These are phyloP conservation scores for Penicillium macrosclerotiorum DNA, from an alignment of 495 filamentous ascomycete genomes.

Conservation along the genomic window DNA sequence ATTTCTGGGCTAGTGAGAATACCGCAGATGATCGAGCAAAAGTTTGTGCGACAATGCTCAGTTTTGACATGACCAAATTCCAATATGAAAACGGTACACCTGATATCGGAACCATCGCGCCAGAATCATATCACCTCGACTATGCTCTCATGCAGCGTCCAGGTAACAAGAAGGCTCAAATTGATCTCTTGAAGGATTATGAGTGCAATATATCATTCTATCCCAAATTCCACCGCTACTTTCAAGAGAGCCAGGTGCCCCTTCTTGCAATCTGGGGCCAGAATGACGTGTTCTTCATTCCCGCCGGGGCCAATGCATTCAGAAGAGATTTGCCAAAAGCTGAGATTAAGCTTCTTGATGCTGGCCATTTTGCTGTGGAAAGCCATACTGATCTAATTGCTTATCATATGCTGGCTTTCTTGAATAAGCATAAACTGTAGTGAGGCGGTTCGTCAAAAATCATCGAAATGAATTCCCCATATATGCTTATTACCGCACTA, in stretches of 20 bases:
- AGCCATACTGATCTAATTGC: constrained; percentile 51
- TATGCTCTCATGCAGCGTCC: constrained; percentile 46
- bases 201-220: constrained; percentile 54
- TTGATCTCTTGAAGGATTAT: constrained; percentile 60
- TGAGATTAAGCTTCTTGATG: constrained; percentile 54
- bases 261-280: constrained; percentile 62
- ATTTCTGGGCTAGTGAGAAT: constrained; percentile 47
- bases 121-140: constrained; percentile 52
- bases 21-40: constrained; percentile 31
- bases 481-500: too few relatives aligned
- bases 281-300: constrained; percentile 57
- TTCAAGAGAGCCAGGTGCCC: constrained; percentile 52
- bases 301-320: constrained; percentile 59
- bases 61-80: constrained; percentile 46
- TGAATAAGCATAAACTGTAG: too few relatives aligned
- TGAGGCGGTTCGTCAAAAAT: too few relatives aligned
- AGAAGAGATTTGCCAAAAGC: constrained; percentile 51
- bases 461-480: too few relatives aligned
- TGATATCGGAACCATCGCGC: constrained; percentile 37
- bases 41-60: constrained; percentile 38
- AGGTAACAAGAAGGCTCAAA: constrained; percentile 54
- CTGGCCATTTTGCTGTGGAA: constrained; percentile 63
- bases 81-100: constrained; percentile 55
- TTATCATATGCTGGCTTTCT: too few relatives aligned
- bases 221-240: constrained; percentile 58